Percentiles rank a stretch among this genome's conserved stretches.
These are phyloP conservation scores for Sequoiadendron giganteum DNA, from an alignment of 75 land plant genomes.

Conservation along the genomic window DNA sequence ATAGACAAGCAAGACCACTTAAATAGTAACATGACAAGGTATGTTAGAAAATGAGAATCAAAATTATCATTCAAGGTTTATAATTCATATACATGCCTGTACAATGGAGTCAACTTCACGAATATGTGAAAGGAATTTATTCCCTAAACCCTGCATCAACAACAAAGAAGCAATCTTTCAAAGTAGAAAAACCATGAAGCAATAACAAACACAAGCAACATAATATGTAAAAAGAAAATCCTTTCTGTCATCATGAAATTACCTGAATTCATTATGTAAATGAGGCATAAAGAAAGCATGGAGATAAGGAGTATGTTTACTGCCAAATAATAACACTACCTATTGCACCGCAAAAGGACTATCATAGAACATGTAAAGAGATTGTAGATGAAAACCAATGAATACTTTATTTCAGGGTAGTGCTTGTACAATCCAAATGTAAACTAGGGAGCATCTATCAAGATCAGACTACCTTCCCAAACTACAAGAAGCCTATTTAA, in stretches of 20 bases:
- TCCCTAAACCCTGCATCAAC: slow-evolving; percentile 84
- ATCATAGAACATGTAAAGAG: too few species aligned
- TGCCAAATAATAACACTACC: too few species aligned
- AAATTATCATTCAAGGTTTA: neutral
- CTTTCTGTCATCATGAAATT: neutral
- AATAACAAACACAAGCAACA: neutral
- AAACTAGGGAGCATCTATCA: too few species aligned
- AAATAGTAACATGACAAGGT: neutral
- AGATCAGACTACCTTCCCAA: too few species aligned
- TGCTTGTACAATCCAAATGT: too few species aligned
- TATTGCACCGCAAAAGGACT: too few species aligned
- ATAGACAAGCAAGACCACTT: neutral
- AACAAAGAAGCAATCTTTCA: slow-evolving; percentile 1
- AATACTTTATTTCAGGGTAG: too few species aligned
- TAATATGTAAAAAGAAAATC: neutral
- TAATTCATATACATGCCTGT: slow-evolving; percentile 53
- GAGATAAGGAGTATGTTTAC: neutral
- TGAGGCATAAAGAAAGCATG: neutral
- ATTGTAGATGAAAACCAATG: too few species aligned
- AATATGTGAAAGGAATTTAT: slow-evolving; percentile 96
- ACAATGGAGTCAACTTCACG: slow-evolving; percentile 98
- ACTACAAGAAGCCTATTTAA: too few species aligned
- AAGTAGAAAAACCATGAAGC: neutral
- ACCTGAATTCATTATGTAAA: neutral
- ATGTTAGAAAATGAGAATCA: neutral